These are phyloP conservation scores for Penicillium riverlandense DNA, from an alignment of 495 filamentous ascomycete species.

Conservation along the genomic window DNA sequence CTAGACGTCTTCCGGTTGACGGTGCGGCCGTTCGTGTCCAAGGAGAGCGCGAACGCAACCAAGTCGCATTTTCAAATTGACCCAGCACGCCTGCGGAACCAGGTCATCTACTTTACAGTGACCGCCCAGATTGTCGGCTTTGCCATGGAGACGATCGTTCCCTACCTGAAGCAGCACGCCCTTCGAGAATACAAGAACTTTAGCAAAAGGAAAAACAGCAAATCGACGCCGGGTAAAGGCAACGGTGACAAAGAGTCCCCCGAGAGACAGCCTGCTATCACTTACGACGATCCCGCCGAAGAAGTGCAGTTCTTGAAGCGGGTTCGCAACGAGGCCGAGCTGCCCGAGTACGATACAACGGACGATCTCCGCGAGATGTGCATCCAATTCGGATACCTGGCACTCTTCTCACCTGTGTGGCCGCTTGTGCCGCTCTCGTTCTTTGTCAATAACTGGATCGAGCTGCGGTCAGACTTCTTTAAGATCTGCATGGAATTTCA, in stretches of 20 bases:
- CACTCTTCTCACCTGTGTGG: conserved; percentile 90
- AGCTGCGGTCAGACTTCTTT: conserved; percentile 85
- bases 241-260: conserved; percentile 20
- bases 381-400: conserved; percentile 90
- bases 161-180: conserved; percentile 68
- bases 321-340: conserved; percentile 80
- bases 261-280: conserved; percentile 9
- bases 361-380: conserved; percentile 91
- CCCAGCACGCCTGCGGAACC: conserved; percentile 74
- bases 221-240: conserved; percentile 11
- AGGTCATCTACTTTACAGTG: conserved; percentile 95
- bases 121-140: conserved; percentile 91
- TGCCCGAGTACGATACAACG: conserved; percentile 80
- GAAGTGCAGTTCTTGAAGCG: conserved; percentile 71
- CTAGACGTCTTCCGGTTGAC: conserved; percentile 80
- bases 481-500: conserved; percentile 91
- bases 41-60: conserved; percentile 55
- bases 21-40: conserved; percentile 64
- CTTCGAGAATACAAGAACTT: conserved; percentile 66
- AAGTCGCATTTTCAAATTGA: conserved; percentile 70
- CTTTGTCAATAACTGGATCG: conserved; percentile 93
- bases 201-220: conserved; percentile 24
- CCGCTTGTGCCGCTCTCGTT: conserved; percentile 84
- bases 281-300: conserved; percentile 52
- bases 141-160: conserved; percentile 78